A percentile compares a stretch with the other conserved stretches of the same genome.
These are phyloP conservation scores for Penicillium taxi DNA, from an alignment of 495 filamentous ascomycete species.

Conservation along the genomic window DNA sequence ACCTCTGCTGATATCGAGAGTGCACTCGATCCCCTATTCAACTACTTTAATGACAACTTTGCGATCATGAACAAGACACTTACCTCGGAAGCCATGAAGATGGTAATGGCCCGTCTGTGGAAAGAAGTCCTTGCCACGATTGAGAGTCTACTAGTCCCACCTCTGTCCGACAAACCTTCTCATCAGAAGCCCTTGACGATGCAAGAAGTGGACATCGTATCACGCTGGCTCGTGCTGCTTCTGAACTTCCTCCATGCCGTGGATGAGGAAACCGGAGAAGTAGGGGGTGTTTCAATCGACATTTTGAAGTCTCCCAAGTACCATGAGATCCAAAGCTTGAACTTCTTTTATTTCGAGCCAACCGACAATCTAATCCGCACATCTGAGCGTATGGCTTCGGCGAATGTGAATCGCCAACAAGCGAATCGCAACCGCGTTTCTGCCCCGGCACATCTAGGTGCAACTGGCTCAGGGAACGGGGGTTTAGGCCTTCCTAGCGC, in stretches of 20 bases:
- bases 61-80: slow-evolving; percentile 96
- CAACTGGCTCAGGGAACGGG: slow-evolving; percentile 52
- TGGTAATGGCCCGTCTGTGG: slow-evolving; percentile 97
- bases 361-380: slow-evolving; percentile 88
- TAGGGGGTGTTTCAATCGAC: slow-evolving; percentile 78
- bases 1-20: slow-evolving; percentile 68
- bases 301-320: slow-evolving; percentile 95
- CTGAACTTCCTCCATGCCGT: slow-evolving; percentile 92
- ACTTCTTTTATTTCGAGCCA: slow-evolving; percentile 96
- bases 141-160: slow-evolving; percentile 84
- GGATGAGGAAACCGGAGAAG: slow-evolving; percentile 79
- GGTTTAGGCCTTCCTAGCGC: slow-evolving; percentile 63
- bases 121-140: slow-evolving; percentile 93
- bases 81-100: slow-evolving; percentile 85
- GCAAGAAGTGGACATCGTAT: slow-evolving; percentile 90
- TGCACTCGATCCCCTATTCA: slow-evolving; percentile 81
- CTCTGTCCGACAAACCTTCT: slow-evolving; percentile 90
- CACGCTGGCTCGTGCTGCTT: slow-evolving; percentile 87
- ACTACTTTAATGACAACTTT: slow-evolving; percentile 98
- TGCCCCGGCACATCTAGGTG: slow-evolving; percentile 56
- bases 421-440: slow-evolving; percentile 59
- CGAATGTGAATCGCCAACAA: slow-evolving; percentile 72
- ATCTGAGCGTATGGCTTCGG: slow-evolving; percentile 89
- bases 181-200: slow-evolving; percentile 78
- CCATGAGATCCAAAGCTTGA: slow-evolving; percentile 88